Conservation (phyloP, 202 grass and related monocot genomes). For the Setaria viridis region DNA sequence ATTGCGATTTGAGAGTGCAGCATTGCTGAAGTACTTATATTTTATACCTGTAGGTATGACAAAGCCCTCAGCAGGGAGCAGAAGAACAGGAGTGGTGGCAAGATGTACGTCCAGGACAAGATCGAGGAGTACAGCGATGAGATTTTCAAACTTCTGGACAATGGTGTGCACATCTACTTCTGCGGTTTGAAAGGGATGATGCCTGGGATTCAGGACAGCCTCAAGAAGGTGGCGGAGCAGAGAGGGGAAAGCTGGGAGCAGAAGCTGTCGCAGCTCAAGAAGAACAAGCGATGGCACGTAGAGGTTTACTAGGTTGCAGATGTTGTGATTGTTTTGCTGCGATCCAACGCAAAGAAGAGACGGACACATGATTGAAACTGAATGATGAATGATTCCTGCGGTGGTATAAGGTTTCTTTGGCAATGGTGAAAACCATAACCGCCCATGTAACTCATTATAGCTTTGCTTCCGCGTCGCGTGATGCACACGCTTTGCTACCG, state of each 20-base stretch:
- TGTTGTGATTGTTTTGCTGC: neutral
- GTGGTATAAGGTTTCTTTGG: constrained; percentile 20
- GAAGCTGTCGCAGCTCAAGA: constrained; percentile 87
- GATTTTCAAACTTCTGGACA: constrained; percentile 91
- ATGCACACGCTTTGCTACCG: constrained; percentile 17
- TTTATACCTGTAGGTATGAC: constrained; percentile 59
- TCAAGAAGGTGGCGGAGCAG: constrained; percentile 82
- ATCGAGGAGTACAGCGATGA: constrained; percentile 94
- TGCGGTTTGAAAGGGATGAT: constrained; percentile 98
- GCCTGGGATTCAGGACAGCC: constrained; percentile 90
- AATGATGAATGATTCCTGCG: constrained; percentile 14
- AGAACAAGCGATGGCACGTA: constrained; percentile 99
- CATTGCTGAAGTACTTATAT: neutral
- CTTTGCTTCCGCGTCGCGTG: constrained; percentile 33
- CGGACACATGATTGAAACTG: neutral
- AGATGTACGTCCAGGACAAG: constrained; percentile 99
- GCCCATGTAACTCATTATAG: constrained; percentile 44
- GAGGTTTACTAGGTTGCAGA: constrained; percentile 74
- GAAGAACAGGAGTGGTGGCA: constrained; percentile 83
- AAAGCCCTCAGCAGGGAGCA: constrained; percentile 92
- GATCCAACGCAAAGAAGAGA: neutral
- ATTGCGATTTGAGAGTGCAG: neutral
- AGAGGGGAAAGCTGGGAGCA: constrained; percentile 94
- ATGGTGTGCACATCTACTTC: constrained; percentile 88
- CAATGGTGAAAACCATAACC: neutral